These are phyloP conservation scores for Guyanaporus albipodus DNA, from an alignment of 768 basidiomycete genomes.

Conservation along the genomic window DNA sequence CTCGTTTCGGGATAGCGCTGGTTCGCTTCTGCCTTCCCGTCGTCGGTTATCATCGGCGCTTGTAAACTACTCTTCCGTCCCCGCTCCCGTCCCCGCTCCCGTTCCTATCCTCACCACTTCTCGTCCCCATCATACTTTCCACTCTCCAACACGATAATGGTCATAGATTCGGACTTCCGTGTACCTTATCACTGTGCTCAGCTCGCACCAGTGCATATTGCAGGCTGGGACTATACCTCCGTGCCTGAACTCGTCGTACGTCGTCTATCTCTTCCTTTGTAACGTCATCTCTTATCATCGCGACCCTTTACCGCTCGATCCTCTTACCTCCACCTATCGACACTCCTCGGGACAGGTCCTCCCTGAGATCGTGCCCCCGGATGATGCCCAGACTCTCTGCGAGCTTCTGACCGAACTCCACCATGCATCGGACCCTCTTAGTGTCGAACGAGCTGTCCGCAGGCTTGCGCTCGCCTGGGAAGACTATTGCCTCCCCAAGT, in stretches of 20 bases:
- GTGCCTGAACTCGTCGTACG: conserved; percentile 28
- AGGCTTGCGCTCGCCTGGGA: conserved; percentile 30
- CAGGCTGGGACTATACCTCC: conserved; percentile 27
- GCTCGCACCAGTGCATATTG: conserved; percentile 26
- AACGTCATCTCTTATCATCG: background rate
- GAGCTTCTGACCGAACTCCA: conserved; percentile 16
- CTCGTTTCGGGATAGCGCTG: background rate
- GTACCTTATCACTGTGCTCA: conserved; percentile 30
- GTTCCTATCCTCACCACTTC: background rate
- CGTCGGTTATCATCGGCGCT: background rate
- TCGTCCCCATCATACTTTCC: background rate
- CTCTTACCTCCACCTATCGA: too few relatives aligned
- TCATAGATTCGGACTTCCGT: conserved; percentile 20
- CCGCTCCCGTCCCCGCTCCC: too few relatives aligned
- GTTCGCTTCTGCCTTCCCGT: too few relatives aligned
- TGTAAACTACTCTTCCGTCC: too few relatives aligned
- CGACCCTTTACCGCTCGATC: background rate
- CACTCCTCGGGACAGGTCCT: conserved; percentile 13
- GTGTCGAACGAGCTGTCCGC: conserved; percentile 23
- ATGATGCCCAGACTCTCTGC: conserved; percentile 21
- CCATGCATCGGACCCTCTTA: conserved; percentile 11
- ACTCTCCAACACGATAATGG: conserved; percentile 9
- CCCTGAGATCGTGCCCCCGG: conserved; percentile 19
- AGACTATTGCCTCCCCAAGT: conserved; percentile 31
- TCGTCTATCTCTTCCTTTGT: conserved; percentile 1